Conservation (phyloP, 495 filamentous ascomycete genomes). For the Neurospora pannonica region DNA sequence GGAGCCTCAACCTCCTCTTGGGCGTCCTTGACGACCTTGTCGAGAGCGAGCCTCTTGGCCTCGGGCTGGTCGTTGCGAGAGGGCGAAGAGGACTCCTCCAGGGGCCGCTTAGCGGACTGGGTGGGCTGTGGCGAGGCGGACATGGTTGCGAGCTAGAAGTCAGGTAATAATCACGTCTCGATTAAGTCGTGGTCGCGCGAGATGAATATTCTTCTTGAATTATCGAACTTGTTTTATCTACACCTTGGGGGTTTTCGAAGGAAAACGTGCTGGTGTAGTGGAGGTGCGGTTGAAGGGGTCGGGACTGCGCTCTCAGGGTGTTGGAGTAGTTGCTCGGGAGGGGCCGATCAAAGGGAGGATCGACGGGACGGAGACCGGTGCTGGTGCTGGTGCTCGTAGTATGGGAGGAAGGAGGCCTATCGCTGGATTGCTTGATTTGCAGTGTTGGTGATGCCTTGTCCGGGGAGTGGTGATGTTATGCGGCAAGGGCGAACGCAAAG, state of each 20-base stretch:
- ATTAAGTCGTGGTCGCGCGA: slow-evolving; percentile 11
- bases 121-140: slow-evolving; percentile 46
- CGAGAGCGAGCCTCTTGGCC: slow-evolving; percentile 90
- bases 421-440: background rate
- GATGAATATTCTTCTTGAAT: slow-evolving; percentile 40
- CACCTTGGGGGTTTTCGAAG: slow-evolving; percentile 70
- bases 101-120: slow-evolving; percentile 73
- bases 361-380: slow-evolving; percentile 10
- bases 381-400: slow-evolving; percentile 8
- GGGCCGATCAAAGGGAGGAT: background rate
- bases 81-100: slow-evolving; percentile 93
- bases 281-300: slow-evolving; percentile 17
- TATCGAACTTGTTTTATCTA: slow-evolving; percentile 52
- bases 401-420: background rate
- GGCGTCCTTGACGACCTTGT: slow-evolving; percentile 67
- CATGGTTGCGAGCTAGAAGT: slow-evolving; percentile 29
- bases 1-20: slow-evolving; percentile 27
- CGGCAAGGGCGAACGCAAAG: slow-evolving; percentile 3
- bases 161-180: slow-evolving; percentile 20
- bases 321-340: background rate
- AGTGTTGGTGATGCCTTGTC: slow-evolving; percentile 1
- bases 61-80: slow-evolving; percentile 91
- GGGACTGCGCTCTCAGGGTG: background rate
- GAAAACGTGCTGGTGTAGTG: slow-evolving; percentile 84
- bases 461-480: slow-evolving; percentile 6